Evolutionary conservation across 2,329 filamentous ascomycete species (phyloP).

Genomic region (Verticillium zaregamsianum): DNA sequence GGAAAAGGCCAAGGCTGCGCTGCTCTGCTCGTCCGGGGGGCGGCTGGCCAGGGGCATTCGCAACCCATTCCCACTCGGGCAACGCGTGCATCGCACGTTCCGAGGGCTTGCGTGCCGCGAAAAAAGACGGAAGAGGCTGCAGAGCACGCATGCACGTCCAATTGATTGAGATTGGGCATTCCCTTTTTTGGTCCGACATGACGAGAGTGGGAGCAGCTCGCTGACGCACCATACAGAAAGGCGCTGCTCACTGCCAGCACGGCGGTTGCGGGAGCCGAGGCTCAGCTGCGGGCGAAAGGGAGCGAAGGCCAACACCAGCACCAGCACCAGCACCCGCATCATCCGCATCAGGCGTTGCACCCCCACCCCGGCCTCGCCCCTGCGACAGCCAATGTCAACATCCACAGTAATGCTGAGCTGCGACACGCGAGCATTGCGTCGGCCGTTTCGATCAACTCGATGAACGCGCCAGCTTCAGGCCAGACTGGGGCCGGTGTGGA

Average conservation of each 20-base stretch:
- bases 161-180: not conserved
- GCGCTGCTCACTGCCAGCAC: conserved; percentile 35
- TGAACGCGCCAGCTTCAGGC: not conserved
- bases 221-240: conserved; percentile 29
- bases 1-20: not conserved
- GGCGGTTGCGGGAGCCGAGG: conserved; percentile 36
- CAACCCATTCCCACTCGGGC: not conserved
- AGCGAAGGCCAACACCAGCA: conserved; percentile 9
- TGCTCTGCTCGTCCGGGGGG: not conserved
- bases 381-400: conserved; percentile 16
- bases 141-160: not conserved
- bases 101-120: not conserved
- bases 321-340: conserved; percentile 17
- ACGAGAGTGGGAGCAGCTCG: not conserved
- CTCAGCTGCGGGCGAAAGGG: conserved; percentile 36
- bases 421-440: conserved; percentile 30
- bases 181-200: not conserved
- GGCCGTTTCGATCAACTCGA: conserved; percentile 19
- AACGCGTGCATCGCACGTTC: not conserved
- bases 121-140: not conserved
- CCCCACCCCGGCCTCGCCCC: conserved; percentile 5
- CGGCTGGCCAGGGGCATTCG: not conserved
- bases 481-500: not conserved
- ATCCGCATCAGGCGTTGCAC: conserved; percentile 17
- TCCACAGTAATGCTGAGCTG: conserved; percentile 32